These are phyloP conservation scores for Silene uniflora DNA, from an alignment of 148 eudicot genomes.

Conservation along the genomic window DNA sequence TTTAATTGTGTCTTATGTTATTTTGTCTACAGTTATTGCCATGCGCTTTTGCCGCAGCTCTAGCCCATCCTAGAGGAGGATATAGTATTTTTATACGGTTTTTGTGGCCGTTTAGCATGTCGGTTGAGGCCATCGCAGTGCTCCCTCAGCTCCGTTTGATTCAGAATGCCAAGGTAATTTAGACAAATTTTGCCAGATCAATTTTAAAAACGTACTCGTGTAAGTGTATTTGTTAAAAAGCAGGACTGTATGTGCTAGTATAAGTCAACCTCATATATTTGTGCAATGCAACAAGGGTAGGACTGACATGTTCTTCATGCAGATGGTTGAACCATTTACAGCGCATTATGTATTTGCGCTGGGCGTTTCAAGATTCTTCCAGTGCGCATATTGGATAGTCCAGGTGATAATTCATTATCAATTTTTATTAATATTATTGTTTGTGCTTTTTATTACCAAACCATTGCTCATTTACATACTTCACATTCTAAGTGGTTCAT, in stretches of 20 bases:
- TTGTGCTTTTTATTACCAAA: too few species aligned
- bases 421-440: too few species aligned
- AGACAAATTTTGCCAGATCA: neutral
- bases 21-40: constrained; percentile 48
- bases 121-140: constrained; percentile 68
- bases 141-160: constrained; percentile 81
- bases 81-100: constrained; percentile 27
- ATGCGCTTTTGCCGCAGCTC: constrained; percentile 41
- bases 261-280: too few species aligned
- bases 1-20: neutral
- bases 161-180: constrained; percentile 76
- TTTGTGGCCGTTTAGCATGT: constrained; percentile 58
- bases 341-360: constrained; percentile 80
- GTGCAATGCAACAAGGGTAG: too few species aligned
- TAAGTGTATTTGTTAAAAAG: too few species aligned
- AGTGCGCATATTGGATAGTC: constrained; percentile 79
- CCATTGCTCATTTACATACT: neutral
- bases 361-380: constrained; percentile 73
- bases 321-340: constrained; percentile 84
- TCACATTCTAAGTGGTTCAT: too few species aligned
- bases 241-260: neutral
- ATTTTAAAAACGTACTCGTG: neutral
- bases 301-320: constrained; percentile 12
- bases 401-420: constrained; percentile 32
- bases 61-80: constrained; percentile 44